Evolutionary conservation across 257 asterid species (phyloP), one percentile per base, ranked within the genome.

Genomic region (Capsicum pubescens): DNA sequence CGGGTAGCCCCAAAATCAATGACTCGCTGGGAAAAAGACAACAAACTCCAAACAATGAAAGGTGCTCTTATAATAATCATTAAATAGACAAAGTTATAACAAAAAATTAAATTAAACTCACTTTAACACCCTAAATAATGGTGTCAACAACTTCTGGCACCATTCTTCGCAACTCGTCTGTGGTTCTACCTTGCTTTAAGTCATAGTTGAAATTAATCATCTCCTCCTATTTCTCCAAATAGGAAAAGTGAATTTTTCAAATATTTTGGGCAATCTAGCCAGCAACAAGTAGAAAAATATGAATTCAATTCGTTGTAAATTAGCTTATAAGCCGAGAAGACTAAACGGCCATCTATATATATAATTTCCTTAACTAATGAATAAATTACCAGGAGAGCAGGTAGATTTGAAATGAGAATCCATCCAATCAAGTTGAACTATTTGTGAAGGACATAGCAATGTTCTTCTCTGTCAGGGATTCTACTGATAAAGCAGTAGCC

Each of bases 191-290:
- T 84, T 82, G 83, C 9, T 50, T 3, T 15, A 87, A 77, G 59
- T 72, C 84, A 77, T 7, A 36, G 35, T 50, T 79, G 72, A 76
- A 84, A 44, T n/a, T n/a, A n/a, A n/a, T 87, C 89, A 46, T 74
- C 44, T 39, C 44, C 17, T 17, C 87, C 89, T n/a, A 87, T 76
- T 54, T 82, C 86, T 19, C 86, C 87, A 32, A 89, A 87, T 13
- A 89, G 0, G 81, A 87, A 61, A 11, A 81, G n/a, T 72, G 26
- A 50, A 26, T 58, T 12, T 44, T 57, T 32, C 21, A 77, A 77
- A 52, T 13, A 54, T 14, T 3, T 5, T 16, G 4, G 35, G 15
- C 55, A 42, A 69, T 16, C 55, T 69, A 16, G 69, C 55, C 5
- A 69, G 55, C 78, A 69, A 39, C 9, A 57, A 5, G 7, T 8